phyloP scores from a whole-genome alignment of 2,329 filamentous ascomycete genomes.

The Aspergillus cejpii region DNA sequence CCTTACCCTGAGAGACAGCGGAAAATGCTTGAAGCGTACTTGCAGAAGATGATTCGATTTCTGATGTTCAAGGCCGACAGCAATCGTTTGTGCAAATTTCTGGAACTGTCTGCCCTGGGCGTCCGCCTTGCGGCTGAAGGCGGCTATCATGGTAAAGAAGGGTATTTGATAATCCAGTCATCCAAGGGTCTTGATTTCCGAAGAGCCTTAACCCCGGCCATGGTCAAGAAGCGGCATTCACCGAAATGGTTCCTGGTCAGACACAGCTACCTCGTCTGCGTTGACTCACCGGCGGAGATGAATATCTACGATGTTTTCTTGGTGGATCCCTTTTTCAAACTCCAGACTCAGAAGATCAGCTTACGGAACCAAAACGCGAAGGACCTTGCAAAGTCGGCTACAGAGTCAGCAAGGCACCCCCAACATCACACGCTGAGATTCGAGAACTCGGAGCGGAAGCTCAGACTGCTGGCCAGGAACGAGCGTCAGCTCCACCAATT shows the following conservation, averaged over 20 bases:
- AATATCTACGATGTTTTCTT: slow-evolving; percentile 98
- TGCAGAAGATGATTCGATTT: slow-evolving; percentile 91
- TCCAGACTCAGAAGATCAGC: slow-evolving; percentile 64
- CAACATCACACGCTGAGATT: slow-evolving; percentile 82
- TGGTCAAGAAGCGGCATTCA: slow-evolving; percentile 73
- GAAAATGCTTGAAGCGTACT: slow-evolving; percentile 77
- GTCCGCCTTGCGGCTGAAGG: slow-evolving; percentile 91
- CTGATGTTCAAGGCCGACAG: slow-evolving; percentile 95
- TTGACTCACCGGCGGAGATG: slow-evolving; percentile 98
- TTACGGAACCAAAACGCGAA: slow-evolving; percentile 46
- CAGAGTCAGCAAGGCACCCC: slow-evolving; percentile 53
- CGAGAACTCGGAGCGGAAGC: slow-evolving; percentile 84
- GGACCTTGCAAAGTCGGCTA: slow-evolving; percentile 59
- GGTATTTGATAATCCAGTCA: slow-evolving; percentile 84
- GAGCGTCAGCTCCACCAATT: slow-evolving; percentile 87
- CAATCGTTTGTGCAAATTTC: slow-evolving; percentile 89
- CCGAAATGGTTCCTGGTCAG: slow-evolving; percentile 98
- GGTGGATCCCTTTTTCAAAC: slow-evolving; percentile 80
- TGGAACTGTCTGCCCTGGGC: slow-evolving; percentile 88
- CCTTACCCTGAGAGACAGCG: slow-evolving; percentile 75
- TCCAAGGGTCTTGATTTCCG: slow-evolving; percentile 83
- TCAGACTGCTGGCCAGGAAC: slow-evolving; percentile 85
- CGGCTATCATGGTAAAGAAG: slow-evolving; percentile 96
- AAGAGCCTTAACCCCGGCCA: slow-evolving; percentile 67
- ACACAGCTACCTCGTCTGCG: slow-evolving; percentile 94